These are phyloP conservation scores for Boletus pseudo-olivaceus DNA, from an alignment of 768 basidiomycete species.

Conservation along the genomic window DNA sequence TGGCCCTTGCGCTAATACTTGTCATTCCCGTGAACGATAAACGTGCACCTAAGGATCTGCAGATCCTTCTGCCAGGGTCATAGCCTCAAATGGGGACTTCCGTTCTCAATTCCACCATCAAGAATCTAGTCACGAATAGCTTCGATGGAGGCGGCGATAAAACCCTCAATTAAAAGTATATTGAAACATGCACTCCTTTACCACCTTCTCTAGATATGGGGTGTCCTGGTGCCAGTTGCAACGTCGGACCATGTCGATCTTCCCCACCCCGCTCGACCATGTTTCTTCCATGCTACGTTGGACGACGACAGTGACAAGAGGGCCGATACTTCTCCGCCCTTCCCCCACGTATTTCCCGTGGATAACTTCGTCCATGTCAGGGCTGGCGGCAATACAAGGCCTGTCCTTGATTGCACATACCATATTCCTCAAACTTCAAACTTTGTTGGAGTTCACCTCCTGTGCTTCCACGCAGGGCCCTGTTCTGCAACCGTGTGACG, in stretches of 20 bases:
- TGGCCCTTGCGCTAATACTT: neutral
- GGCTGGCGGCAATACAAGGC: neutral
- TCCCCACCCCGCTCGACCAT: neutral
- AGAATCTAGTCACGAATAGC: neutral
- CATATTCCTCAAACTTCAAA: neutral
- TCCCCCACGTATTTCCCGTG: neutral
- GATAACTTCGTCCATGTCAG: neutral
- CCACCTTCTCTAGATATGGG: neutral
- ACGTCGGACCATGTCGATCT: neutral
- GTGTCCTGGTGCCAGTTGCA: too few relatives aligned
- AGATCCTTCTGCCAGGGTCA: neutral
- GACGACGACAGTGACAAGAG: neutral
- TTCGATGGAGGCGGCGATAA: neutral
- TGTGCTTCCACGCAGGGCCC: neutral
- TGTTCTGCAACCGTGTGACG: neutral
- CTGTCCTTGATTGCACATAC: neutral
- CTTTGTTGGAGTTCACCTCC: too few relatives aligned
- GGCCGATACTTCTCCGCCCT: neutral
- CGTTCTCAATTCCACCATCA: neutral
- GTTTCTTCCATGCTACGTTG: neutral
- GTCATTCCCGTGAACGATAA: neutral
- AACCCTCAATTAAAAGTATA: too few relatives aligned
- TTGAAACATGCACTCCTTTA: neutral
- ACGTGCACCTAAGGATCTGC: neutral
- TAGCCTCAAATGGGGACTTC: neutral